Conservation (phyloP, 2,329 filamentous ascomycete species). For the Fulvia fulva region DNA sequence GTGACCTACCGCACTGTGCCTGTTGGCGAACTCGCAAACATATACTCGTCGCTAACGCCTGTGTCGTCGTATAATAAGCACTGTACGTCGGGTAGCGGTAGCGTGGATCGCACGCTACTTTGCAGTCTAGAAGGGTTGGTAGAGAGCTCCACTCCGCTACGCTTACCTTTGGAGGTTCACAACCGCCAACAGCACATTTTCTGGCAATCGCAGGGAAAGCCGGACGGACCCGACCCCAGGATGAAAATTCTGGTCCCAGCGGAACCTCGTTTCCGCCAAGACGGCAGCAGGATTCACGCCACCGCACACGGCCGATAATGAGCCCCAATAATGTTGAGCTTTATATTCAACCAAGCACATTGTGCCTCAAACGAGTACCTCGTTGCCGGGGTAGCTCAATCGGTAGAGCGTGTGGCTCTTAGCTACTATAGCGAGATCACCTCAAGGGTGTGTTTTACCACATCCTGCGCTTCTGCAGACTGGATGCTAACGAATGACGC, state of each 20-base stretch:
- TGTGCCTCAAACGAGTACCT: neutral
- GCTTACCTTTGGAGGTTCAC: no score
- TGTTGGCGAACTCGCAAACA: no score
- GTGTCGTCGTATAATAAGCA: no score
- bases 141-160: no score
- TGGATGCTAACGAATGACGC: neutral
- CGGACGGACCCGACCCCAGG: neutral
- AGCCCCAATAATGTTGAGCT: neutral
- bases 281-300: neutral
- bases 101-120: no score
- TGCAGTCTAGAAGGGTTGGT: no score
- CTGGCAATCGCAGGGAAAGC: neutral
- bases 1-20: no score
- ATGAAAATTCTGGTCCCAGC: neutral
- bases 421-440: conserved; percentile 14
- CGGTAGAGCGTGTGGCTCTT: conserved; percentile 53
- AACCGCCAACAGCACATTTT: no score
- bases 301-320: neutral
- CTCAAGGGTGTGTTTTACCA: neutral
- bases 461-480: neutral
- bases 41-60: no score
- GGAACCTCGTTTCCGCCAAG: neutral
- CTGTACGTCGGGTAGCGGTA: no score
- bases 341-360: neutral
- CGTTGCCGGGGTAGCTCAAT: conserved; percentile 49